Conservation (phyloP, 306 rosid species). For the Sicyos edulis region DNA sequence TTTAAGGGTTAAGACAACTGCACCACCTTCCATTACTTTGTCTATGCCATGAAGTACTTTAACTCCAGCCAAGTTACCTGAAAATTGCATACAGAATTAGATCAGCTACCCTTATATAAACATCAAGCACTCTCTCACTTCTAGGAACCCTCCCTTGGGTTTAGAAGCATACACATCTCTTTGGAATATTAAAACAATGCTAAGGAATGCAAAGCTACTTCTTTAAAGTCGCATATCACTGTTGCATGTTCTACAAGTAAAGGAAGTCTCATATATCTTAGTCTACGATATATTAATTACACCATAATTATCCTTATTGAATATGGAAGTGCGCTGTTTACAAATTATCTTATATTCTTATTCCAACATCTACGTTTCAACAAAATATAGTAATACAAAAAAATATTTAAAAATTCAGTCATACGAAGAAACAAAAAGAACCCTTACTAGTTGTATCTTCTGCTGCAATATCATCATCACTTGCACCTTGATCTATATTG, state of each 20-base stretch:
- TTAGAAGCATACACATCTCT: neutral
- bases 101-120: neutral
- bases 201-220: neutral
- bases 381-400: neutral
- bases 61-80: slow-evolving; percentile 73
- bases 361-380: neutral
- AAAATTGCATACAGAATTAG: slow-evolving; percentile 20
- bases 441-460: slow-evolving; percentile 41
- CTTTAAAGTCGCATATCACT: neutral
- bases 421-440: slow-evolving; percentile 3
- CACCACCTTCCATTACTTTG: slow-evolving; percentile 89
- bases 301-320: neutral
- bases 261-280: neutral
- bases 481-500: slow-evolving; percentile 64
- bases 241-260: neutral
- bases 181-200: neutral
- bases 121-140: neutral
- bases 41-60: slow-evolving; percentile 95
- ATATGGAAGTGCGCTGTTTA: neutral
- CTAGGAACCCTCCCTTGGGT: neutral
- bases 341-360: neutral
- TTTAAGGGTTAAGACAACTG: slow-evolving; percentile 86
- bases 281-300: neutral
- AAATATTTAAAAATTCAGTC: too few relatives aligned
- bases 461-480: slow-evolving; percentile 64